Evolutionary conservation across 2,329 filamentous ascomycete species (phyloP).

Genomic region (Stagonosporopsis chrysanthemi): DNA sequence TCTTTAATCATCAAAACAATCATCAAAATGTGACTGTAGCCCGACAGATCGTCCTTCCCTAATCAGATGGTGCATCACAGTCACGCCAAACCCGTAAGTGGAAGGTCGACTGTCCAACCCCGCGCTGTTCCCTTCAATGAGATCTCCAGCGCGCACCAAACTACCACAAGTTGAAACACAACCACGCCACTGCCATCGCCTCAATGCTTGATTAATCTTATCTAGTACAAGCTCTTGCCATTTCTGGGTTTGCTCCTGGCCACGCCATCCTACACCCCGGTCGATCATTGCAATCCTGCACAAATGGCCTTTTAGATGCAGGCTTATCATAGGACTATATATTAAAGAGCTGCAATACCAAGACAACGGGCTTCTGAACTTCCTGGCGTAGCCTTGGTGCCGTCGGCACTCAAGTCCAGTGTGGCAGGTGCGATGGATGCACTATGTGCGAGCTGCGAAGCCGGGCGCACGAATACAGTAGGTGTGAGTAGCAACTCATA

Average conservation of each 20-base stretch:
- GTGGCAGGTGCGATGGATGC: constrained; percentile 17
- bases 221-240: constrained; percentile 22
- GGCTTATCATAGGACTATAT: constrained; percentile 19
- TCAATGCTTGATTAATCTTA: constrained; percentile 16
- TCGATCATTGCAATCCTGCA: constrained; percentile 18
- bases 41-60: constrained; percentile 13
- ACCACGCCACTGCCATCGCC: constrained; percentile 5
- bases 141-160: background rate
- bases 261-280: constrained; percentile 12
- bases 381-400: constrained; percentile 19
- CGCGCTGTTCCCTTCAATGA: constrained; percentile 14
- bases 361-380: constrained; percentile 14
- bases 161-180: constrained; percentile 10
- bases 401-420: constrained; percentile 15
- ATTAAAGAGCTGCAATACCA: constrained; percentile 20
- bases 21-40: background rate
- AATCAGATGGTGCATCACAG: constrained; percentile 10
- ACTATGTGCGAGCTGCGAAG: constrained; percentile 8
- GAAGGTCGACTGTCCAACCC: constrained; percentile 18
- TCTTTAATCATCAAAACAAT: background rate
- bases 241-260: constrained; percentile 7
- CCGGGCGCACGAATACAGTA: constrained; percentile 1
- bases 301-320: constrained; percentile 17
- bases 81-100: constrained; percentile 9
- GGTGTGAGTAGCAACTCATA: background rate